Evolutionary conservation across 305 asterid genomes (phyloP), one percentile per base, ranked within the genome.

Genomic region (Stenogyne calaminthoides): DNA sequence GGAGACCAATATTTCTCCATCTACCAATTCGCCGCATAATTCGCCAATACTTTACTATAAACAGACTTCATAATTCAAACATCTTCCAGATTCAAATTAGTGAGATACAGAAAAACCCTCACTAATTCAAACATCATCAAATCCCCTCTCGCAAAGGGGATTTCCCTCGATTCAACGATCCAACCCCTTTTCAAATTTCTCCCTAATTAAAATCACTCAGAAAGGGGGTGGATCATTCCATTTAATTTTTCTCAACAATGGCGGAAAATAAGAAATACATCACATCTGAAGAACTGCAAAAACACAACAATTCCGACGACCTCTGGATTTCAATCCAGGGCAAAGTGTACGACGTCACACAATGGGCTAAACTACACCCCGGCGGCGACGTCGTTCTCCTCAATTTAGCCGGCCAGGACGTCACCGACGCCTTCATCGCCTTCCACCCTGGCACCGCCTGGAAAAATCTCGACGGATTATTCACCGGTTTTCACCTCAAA

Each of bases 261-360:
- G 85, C 75, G 19, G 86, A 55, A 1, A 7, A 5, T 27, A 78
- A 80, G 78, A 85, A 80, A 57, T 85, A 84, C 77, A 84, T 89
- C 1, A 69, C 92, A 0, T 60, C 81, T 1, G 89, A 85, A 0
- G 88, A 87, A 32, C 77, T 89, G 42, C 72, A 69, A 64, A 78
- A 85, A 52, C 95, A 87, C 82, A 79, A 55, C 79, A 78, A 72
- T 44, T 47, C 83, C 9, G 86, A 80, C 0, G 90, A 89, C 59
- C 74, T 87, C 19, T 89, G 90, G 92, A 54, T 89, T 14, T 85
- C 89, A 1, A 81, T 89, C 67, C 90, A 89, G 64, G 92, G 95
- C 1, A 82, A 87, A 44, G 88, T 87, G 5, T 89, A 89, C 80
- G 64, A 89, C 59, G 90, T 89, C 18, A 79, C 92, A 0, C 84